phyloP scores from a whole-genome alignment of 116 monocot species.

The Cymodocea nodosa region DNA sequence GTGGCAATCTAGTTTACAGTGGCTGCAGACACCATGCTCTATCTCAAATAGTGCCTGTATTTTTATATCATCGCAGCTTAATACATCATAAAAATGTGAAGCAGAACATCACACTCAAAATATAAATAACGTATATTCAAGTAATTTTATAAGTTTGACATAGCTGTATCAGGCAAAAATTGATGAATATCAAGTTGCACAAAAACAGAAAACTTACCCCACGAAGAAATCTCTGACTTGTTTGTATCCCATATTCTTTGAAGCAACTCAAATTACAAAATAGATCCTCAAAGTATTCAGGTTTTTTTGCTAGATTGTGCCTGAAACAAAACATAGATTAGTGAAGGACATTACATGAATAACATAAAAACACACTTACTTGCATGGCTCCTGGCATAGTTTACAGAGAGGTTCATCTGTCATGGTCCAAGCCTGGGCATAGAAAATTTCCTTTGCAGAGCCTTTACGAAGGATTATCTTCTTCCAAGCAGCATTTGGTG shows the following conservation, averaged over 20 bases:
- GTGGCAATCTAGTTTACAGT: conserved; percentile 82
- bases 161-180: not conserved
- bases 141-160: too few relatives aligned
- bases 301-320: conserved; percentile 59
- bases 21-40: conserved; percentile 72
- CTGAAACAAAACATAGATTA: conserved; percentile 18
- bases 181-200: not conserved
- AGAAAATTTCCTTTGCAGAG: conserved; percentile 44
- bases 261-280: conserved; percentile 80
- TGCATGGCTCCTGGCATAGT: conserved; percentile 83
- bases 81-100: not conserved
- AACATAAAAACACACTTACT: conserved; percentile 22
- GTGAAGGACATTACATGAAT: conserved; percentile 1
- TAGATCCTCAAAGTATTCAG: conserved; percentile 94
- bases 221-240: conserved; percentile 66
- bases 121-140: too few relatives aligned
- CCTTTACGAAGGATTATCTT: conserved; percentile 46
- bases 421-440: conserved; percentile 64
- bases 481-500: conserved; percentile 80
- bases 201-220: conserved; percentile 25
- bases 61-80: not conserved
- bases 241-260: conserved; percentile 71
- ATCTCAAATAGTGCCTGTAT: conserved; percentile 83
- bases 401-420: conserved; percentile 76
- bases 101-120: not conserved